These are phyloP conservation scores for Fusarium decemcellulare DNA, from an alignment of 2,329 filamentous ascomycete genomes.

Conservation along the genomic window DNA sequence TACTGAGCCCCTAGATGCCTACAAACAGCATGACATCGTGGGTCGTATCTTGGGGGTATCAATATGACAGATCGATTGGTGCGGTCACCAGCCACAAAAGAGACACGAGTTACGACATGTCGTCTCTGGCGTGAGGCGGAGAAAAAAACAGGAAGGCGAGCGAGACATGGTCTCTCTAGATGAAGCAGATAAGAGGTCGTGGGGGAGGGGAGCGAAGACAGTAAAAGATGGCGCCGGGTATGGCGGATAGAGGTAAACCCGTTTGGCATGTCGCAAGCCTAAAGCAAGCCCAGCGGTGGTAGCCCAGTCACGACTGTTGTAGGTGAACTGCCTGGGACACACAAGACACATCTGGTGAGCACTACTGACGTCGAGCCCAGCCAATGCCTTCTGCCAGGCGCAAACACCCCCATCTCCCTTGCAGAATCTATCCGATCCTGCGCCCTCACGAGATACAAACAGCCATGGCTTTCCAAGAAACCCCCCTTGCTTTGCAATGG, in stretches of 20 bases:
- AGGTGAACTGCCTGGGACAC: background rate
- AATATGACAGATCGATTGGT: constrained; percentile 29
- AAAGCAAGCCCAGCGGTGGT: constrained; percentile 4
- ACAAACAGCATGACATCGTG: constrained; percentile 8
- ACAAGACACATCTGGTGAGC: constrained; percentile 16
- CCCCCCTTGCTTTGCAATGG: constrained; percentile 27
- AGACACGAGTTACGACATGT: constrained; percentile 11
- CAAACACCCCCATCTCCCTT: constrained; percentile 25
- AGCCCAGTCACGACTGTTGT: background rate
- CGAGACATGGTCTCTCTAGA: background rate
- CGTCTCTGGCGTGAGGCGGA: constrained; percentile 1
- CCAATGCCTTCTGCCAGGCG: constrained; percentile 15
- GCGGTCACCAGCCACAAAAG: constrained; percentile 23
- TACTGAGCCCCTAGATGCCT: background rate
- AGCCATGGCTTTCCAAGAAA: background rate
- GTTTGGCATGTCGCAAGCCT: background rate
- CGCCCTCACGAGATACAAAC: constrained; percentile 10
- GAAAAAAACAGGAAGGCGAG: too few species aligned
- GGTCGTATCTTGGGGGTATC: background rate
- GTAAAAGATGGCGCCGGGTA: background rate
- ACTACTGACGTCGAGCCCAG: constrained; percentile 11
- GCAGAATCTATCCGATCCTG: constrained; percentile 30
- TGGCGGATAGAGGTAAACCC: constrained; percentile 1
- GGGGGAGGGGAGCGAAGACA: background rate
- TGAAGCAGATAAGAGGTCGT: constrained; percentile 9